phyloP scores from a whole-genome alignment of 1,284 basidiomycete species.

The Coniferiporia sulphurascens region DNA sequence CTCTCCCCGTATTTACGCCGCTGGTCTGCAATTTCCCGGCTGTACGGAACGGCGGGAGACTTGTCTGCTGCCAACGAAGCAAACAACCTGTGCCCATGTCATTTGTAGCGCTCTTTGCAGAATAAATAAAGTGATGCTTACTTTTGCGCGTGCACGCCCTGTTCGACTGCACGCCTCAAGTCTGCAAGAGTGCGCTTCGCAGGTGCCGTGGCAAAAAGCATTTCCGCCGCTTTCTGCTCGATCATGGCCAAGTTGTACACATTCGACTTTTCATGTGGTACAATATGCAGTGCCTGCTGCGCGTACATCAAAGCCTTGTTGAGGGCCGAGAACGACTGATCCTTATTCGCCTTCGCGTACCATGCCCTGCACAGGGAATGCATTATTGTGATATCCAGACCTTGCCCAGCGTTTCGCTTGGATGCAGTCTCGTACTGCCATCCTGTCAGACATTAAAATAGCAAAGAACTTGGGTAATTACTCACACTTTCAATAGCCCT shows the following conservation, averaged over 20 bases:
- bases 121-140: slow-evolving; percentile 32
- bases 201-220: slow-evolving; percentile 70
- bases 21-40: slow-evolving; percentile 80
- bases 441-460: neutral
- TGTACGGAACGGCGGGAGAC: slow-evolving; percentile 74
- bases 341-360: slow-evolving; percentile 88
- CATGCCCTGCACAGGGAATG: slow-evolving; percentile 85
- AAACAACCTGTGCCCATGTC: slow-evolving; percentile 56
- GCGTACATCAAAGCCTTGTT: slow-evolving; percentile 75
- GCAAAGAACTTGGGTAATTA: slow-evolving; percentile 21
- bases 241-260: slow-evolving; percentile 96
- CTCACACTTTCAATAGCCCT: slow-evolving; percentile 90
- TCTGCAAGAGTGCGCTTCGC: slow-evolving; percentile 78
- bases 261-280: slow-evolving; percentile 83
- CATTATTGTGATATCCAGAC: slow-evolving; percentile 54
- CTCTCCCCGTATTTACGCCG: slow-evolving; percentile 83
- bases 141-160: slow-evolving; percentile 87
- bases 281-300: slow-evolving; percentile 78
- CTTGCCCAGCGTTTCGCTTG: slow-evolving; percentile 67
- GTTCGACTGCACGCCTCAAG: slow-evolving; percentile 70
- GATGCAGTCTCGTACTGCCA: slow-evolving; percentile 84
- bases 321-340: slow-evolving; percentile 78
- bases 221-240: slow-evolving; percentile 88
- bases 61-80: slow-evolving; percentile 74
- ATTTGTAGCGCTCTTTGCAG: neutral